Base-by-base conservation (phyloP, 129 eudicot genomes). In the Arctium lappa region DNA sequence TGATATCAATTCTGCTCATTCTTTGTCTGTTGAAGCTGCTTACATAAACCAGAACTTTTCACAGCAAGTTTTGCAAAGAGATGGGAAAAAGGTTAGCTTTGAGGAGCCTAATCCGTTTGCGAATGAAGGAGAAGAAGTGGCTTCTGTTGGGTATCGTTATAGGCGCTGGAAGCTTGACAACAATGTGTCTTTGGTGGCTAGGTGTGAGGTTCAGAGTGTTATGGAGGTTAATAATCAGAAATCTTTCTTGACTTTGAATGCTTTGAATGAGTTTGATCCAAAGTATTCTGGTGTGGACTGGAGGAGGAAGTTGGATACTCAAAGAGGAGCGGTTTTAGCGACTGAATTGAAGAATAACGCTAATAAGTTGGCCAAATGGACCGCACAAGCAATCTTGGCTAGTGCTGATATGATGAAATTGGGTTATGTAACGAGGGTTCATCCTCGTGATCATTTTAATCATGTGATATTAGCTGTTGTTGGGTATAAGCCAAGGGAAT, bases 351-450 rank as follows among this genome's bases (percentile, higher is more conserved):
- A 93, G 87, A 93, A 93, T 79, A 93, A 93, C 80, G 94, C 97
- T 0, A 91, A 93, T 80, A 93, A 93, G 88, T 50, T 93, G 62
- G 97, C 98, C 0, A 93, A 93, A 77, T 93, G 98, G 98, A 91
- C 98, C 3, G 92, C 94, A 1, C 97, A 91, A 77, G 89, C 98
- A 1, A 82, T 93, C 2, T 83, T 93, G 88, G 97, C 87, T 36
- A 87, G 88, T 86, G 98, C 98, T 2, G 98, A 93, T 91, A 89
- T 91, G 97, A 93, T 91, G 98, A 93, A 91, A 68, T 80, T 94
- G 80, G 97, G 97, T 2, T 91, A 94, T 65, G 98, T 94, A 16
- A 91, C 94, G 0, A 90, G 98, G 88, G 97, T 91, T 84, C 98
- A 94, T 82, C 98, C 98, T 4, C 88, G 98, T 76, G 97, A 90